Percentiles rank a stretch among this genome's conserved stretches.
Conservation (phyloP, 1,139 yeast genomes). For the Oligophagozyma castellii region DNA sequence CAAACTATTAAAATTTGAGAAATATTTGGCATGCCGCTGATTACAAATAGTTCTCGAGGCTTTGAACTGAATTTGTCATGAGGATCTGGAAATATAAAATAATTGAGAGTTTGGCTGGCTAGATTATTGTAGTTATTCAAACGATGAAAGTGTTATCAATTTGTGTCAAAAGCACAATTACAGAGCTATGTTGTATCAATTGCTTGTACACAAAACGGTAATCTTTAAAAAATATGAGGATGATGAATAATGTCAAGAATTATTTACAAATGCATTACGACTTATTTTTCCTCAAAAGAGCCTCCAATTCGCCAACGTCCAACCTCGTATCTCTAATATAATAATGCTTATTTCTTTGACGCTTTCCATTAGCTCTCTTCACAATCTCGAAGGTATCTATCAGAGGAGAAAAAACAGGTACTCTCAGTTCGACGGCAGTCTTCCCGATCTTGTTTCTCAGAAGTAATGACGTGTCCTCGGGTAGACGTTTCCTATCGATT, state of each 20-base stretch:
- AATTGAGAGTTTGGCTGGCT: neutral
- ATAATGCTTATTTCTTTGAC: slow-evolving; percentile 73
- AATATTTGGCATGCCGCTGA: too few relatives aligned
- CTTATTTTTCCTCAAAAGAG: slow-evolving; percentile 26
- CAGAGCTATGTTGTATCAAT: too few relatives aligned
- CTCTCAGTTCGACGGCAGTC: slow-evolving; percentile 68
- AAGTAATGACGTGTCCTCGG: slow-evolving; percentile 49
- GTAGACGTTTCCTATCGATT: slow-evolving; percentile 44
- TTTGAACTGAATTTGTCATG: too few relatives aligned
- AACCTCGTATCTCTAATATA: slow-evolving; percentile 72
- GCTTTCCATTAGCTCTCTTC: slow-evolving; percentile 49
- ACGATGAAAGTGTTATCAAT: too few relatives aligned
- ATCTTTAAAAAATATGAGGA: too few relatives aligned
- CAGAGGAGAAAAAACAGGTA: slow-evolving; percentile 68
- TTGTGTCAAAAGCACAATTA: too few relatives aligned
- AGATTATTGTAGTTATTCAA: neutral
- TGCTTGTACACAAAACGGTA: too few relatives aligned
- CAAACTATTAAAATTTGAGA: too few relatives aligned
- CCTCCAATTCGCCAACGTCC: slow-evolving; percentile 71
- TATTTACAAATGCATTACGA: neutral
- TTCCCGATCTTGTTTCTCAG: slow-evolving; percentile 69
- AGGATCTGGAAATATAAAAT: neutral
- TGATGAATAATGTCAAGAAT: neutral
- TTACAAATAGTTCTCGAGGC: too few relatives aligned
- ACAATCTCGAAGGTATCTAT: slow-evolving; percentile 62